phyloP scores from a whole-genome alignment of 176 grass and related monocot genomes.

The Tuctoria greenei region DNA sequence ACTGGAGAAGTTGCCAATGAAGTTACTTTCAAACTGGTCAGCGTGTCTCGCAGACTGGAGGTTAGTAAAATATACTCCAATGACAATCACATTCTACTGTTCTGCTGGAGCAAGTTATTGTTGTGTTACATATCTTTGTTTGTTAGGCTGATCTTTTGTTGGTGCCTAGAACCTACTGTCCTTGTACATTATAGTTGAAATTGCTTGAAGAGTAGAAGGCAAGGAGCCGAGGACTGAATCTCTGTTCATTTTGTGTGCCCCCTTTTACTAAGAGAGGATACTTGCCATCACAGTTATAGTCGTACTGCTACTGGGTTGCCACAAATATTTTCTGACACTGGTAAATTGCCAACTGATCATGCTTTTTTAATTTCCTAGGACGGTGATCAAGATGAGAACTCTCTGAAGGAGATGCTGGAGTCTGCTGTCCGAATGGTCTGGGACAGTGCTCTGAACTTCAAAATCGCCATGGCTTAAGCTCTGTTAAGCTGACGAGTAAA shows the following conservation, averaged over 20 bases:
- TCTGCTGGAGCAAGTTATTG: neutral
- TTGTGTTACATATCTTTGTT: neutral
- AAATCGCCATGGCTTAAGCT: slow-evolving; percentile 17
- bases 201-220: neutral
- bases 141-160: neutral
- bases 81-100: neutral
- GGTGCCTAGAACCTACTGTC: neutral
- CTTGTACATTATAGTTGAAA: neutral
- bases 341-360: neutral
- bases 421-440: slow-evolving; percentile 32
- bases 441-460: slow-evolving; percentile 35
- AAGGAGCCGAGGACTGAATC: neutral
- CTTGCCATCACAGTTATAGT: neutral
- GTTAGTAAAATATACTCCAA: slow-evolving; percentile 44
- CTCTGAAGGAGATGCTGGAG: slow-evolving; percentile 42
- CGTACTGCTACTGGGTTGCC: neutral
- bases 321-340: neutral
- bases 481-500: neutral
- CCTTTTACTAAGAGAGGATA: neutral
- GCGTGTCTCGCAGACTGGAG: slow-evolving; percentile 43
- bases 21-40: slow-evolving; percentile 53
- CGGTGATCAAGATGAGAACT: neutral
- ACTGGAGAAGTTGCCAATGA: slow-evolving; percentile 60
- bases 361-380: slow-evolving; percentile 13
- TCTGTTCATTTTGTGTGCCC: neutral